phyloP scores from a whole-genome alignment of 768 basidiomycete genomes.

The Hemileccinum impolitum region DNA sequence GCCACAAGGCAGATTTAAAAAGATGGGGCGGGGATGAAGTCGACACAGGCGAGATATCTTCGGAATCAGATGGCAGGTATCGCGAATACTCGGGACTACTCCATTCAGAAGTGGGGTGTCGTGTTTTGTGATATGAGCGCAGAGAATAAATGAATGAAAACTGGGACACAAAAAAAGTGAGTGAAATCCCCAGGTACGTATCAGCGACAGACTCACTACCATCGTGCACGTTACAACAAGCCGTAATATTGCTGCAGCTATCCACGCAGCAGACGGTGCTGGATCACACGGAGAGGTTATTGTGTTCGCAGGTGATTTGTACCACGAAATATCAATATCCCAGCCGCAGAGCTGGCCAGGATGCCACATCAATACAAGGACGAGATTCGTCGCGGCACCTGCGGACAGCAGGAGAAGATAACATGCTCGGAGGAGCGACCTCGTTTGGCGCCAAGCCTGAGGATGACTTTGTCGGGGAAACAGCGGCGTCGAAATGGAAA shows the following conservation, averaged over 20 bases:
- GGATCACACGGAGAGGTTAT: conserved; percentile 14
- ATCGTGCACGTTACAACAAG: conserved; percentile 49
- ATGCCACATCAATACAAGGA: conserved; percentile 53
- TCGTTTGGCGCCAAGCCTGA: conserved; percentile 10
- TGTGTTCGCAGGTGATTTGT: conserved; percentile 32
- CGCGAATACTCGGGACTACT: conserved; percentile 12
- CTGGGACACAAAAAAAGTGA: conserved; percentile 16
- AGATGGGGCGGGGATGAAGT: conserved; percentile 8
- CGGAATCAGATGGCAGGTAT: conserved; percentile 20
- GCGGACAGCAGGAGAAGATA: conserved; percentile 47
- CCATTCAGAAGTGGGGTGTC: conserved; percentile 16
- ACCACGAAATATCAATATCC: conserved; percentile 70
- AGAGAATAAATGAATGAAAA: conserved; percentile 20
- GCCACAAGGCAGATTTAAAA: conserved; percentile 13
- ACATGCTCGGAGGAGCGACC: conserved; percentile 35
- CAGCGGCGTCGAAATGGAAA: conserved; percentile 40
- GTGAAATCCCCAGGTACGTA: background rate
- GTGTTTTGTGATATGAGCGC: conserved; percentile 11
- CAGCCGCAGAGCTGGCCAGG: conserved; percentile 50
- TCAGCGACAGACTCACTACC: conserved; percentile 43
- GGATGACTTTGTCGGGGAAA: conserved; percentile 25
- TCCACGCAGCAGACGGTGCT: conserved; percentile 48
- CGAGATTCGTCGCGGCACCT: conserved; percentile 54
- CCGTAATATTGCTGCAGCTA: conserved; percentile 50
- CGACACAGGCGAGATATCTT: conserved; percentile 17